Conservation (phyloP, 345 rosid species). For the Luvunga scandens region DNA sequence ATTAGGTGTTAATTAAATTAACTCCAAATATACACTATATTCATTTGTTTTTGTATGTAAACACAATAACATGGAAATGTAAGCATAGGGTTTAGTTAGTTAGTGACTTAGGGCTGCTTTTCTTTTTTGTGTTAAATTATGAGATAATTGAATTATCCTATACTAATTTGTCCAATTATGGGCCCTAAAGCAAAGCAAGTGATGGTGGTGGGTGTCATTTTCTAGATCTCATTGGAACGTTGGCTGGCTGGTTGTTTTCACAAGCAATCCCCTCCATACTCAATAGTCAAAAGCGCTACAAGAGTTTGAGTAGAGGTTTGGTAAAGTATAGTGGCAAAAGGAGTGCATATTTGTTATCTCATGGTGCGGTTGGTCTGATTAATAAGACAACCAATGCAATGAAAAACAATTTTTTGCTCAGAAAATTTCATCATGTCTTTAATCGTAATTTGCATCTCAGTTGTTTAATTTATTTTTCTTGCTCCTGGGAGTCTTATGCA, state of each 20-base stretch:
- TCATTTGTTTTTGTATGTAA: slow-evolving; percentile 35
- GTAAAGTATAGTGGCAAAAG: slow-evolving; percentile 38
- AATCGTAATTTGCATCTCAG: not conserved
- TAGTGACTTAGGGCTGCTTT: slow-evolving; percentile 1
- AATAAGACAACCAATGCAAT: too few species aligned
- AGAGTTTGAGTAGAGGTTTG: slow-evolving; percentile 54
- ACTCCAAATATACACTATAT: slow-evolving; percentile 6
- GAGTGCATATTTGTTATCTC: slow-evolving; percentile 8
- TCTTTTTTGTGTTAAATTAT: slow-evolving; percentile 5
- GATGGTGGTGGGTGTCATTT: slow-evolving; percentile 24
- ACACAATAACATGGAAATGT: slow-evolving; percentile 29
- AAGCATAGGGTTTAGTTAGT: slow-evolving; percentile 3
- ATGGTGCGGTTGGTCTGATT: too few species aligned
- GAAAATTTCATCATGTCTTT: not conserved
- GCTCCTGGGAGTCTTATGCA: not conserved
- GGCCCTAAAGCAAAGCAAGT: not conserved
- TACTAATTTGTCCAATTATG: not conserved
- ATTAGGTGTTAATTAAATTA: not conserved
- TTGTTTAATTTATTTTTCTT: too few species aligned
- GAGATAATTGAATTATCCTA: not conserved
- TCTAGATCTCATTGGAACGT: slow-evolving; percentile 19
- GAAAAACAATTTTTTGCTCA: too few species aligned
- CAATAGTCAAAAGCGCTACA: slow-evolving; percentile 27
- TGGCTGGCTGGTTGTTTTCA: slow-evolving; percentile 41
- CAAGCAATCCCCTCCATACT: slow-evolving; percentile 28